phyloP scores from a whole-genome alignment of 208 protist genomes.

The Acanthamoeba royreba region DNA sequence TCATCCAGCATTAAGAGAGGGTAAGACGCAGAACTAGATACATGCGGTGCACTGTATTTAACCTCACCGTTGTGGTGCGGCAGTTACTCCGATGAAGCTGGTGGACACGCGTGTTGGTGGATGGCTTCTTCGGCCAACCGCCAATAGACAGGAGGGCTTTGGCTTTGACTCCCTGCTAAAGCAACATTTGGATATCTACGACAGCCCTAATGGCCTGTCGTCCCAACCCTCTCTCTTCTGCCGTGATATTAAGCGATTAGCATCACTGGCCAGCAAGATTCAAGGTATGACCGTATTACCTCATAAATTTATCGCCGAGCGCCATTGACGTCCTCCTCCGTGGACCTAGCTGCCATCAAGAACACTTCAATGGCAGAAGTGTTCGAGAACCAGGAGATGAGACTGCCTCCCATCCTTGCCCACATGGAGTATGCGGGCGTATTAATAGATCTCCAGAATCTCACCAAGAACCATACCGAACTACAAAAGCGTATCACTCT shows the following conservation, averaged over 20 bases:
- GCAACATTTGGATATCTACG: not conserved
- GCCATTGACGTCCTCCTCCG: not conserved
- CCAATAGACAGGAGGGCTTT: not conserved
- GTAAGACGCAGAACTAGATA: not conserved
- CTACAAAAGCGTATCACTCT: not conserved
- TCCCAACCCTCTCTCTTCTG: not conserved
- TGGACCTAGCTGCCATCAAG: not conserved
- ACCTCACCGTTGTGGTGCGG: not conserved
- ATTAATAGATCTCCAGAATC: not conserved
- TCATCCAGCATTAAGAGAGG: not conserved
- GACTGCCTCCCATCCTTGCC: not conserved
- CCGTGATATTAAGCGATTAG: not conserved
- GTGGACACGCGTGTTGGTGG: not conserved
- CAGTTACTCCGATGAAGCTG: not conserved
- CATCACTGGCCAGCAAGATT: not conserved
- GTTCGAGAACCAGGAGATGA: slow-evolving; percentile 13
- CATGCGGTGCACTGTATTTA: not conserved
- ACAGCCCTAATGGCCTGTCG: not conserved
- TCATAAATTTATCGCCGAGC: not conserved
- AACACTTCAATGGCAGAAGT: not conserved
- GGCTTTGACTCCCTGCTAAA: not conserved
- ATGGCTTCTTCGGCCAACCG: not conserved
- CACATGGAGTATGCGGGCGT: slow-evolving; percentile 7
- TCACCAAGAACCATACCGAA: not conserved
- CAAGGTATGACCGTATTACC: not conserved